A percentile compares a stretch with the other conserved stretches of the same genome.
Evolutionary conservation across 1,284 basidiomycete species (phyloP).

Genomic region (Ganoderma lucidum): DNA sequence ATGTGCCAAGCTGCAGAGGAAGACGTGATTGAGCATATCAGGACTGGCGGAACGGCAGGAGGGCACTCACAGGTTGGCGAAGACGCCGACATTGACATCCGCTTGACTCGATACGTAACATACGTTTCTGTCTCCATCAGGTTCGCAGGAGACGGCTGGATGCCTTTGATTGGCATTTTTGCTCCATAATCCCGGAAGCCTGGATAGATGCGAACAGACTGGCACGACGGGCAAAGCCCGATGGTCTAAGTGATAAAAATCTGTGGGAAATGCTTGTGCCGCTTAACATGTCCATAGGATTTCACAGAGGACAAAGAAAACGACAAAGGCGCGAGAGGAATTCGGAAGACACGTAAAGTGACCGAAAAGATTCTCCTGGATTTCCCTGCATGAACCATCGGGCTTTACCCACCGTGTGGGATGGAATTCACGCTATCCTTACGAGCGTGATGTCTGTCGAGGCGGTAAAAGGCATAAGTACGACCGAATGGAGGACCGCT

Average conservation of each 20-base stretch:
- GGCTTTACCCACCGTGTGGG: too few species aligned
- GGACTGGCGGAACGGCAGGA: background rate
- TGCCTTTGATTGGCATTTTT: constrained; percentile 58
- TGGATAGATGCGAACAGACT: constrained; percentile 13
- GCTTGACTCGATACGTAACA: constrained; percentile 43
- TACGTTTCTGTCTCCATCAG: constrained; percentile 43
- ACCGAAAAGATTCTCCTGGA: too few species aligned
- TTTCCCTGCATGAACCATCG: too few species aligned
- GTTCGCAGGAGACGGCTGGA: constrained; percentile 55
- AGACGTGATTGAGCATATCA: background rate
- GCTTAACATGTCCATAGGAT: too few species aligned
- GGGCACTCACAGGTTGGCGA: constrained; percentile 56
- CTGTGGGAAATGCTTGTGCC: too few species aligned
- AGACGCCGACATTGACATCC: constrained; percentile 51
- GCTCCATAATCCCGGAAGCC: constrained; percentile 51
- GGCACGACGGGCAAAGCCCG: too few species aligned
- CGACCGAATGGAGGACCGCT: constrained; percentile 44
- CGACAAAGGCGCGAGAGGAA: too few species aligned
- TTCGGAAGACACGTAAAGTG: too few species aligned
- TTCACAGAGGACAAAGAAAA: too few species aligned
- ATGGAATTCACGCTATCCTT: background rate
- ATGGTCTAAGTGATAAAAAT: too few species aligned
- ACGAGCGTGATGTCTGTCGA: constrained; percentile 25
- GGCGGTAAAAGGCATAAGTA: constrained; percentile 36
- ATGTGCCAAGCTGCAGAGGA: constrained; percentile 16